phyloP scores from a whole-genome alignment of 805 yeast species.

The Saccharomycopsis capsularis region DNA sequence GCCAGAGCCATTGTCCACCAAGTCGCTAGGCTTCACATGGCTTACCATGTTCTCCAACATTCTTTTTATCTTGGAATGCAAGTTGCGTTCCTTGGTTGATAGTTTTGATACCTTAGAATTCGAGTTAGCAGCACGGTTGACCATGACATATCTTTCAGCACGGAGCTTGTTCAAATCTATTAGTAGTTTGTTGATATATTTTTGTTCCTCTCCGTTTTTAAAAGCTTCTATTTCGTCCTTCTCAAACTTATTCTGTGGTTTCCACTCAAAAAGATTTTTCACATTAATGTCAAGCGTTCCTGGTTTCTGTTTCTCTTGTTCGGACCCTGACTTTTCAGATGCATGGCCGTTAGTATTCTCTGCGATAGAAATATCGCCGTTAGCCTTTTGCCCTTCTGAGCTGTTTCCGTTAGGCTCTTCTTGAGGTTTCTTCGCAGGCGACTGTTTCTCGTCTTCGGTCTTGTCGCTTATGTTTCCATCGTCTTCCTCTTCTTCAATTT shows the following conservation, averaged over 20 bases:
- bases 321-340: slow-evolving; percentile 14
- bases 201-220: slow-evolving; percentile 34
- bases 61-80: slow-evolving; percentile 39
- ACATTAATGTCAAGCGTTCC: slow-evolving; percentile 26
- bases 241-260: slow-evolving; percentile 40
- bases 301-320: slow-evolving; percentile 16
- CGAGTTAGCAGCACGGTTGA: slow-evolving; percentile 19
- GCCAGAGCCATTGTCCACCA: slow-evolving; percentile 32
- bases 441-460: not conserved
- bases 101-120: slow-evolving; percentile 33
- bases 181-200: slow-evolving; percentile 39
- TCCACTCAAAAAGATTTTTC: slow-evolving; percentile 44
- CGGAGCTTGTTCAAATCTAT: slow-evolving; percentile 45
- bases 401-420: slow-evolving; percentile 6
- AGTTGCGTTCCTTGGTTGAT: slow-evolving; percentile 34
- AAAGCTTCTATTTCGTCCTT: slow-evolving; percentile 48
- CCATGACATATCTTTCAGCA: slow-evolving; percentile 33
- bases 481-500: slow-evolving; percentile 10
- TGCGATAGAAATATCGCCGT: not conserved
- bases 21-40: slow-evolving; percentile 28
- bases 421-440: slow-evolving; percentile 13
- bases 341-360: not conserved
- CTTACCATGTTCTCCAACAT: slow-evolving; percentile 39
- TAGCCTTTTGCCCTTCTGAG: not conserved
- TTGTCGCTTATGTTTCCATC: not conserved